Conservation (phyloP, 139 green algal genomes). For the Coelastrella sp. region DNA sequence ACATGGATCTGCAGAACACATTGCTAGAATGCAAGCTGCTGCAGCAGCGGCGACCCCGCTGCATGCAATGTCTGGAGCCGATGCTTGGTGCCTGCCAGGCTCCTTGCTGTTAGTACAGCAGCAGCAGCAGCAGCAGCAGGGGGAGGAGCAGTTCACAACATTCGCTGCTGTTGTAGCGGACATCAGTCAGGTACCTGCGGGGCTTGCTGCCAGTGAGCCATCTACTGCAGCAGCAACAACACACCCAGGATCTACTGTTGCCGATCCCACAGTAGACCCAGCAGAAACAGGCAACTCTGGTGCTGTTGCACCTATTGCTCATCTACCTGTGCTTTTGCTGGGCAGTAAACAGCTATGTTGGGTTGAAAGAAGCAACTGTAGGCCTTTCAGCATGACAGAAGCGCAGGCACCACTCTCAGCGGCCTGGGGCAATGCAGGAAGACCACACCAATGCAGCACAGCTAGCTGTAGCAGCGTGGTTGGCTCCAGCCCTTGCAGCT, state of each 20-base stretch:
- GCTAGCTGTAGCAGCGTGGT: background rate
- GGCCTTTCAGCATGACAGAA: background rate
- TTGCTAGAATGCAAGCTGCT: background rate
- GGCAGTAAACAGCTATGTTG: background rate
- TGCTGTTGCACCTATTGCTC: background rate
- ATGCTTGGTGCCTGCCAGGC: background rate
- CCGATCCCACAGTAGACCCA: background rate
- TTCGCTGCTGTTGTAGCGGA: background rate
- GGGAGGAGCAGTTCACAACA: background rate
- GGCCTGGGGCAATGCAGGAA: background rate
- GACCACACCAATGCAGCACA: background rate
- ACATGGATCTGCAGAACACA: background rate
- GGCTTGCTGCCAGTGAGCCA: no score
- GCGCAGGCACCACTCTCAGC: background rate
- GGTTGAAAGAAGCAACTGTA: background rate
- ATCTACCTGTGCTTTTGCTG: background rate
- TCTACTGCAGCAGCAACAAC: background rate
- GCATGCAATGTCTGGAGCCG: background rate
- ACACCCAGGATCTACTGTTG: background rate
- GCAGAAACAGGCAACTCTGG: background rate
- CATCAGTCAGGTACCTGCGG: background rate
- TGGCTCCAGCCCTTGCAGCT: background rate
- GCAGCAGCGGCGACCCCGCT: background rate
- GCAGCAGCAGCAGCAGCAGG: background rate
- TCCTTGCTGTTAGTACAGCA: background rate